Evolutionary conservation across 176 grass and related monocot genomes (phyloP).

Genomic region (Tillandsia leiboldiana): DNA sequence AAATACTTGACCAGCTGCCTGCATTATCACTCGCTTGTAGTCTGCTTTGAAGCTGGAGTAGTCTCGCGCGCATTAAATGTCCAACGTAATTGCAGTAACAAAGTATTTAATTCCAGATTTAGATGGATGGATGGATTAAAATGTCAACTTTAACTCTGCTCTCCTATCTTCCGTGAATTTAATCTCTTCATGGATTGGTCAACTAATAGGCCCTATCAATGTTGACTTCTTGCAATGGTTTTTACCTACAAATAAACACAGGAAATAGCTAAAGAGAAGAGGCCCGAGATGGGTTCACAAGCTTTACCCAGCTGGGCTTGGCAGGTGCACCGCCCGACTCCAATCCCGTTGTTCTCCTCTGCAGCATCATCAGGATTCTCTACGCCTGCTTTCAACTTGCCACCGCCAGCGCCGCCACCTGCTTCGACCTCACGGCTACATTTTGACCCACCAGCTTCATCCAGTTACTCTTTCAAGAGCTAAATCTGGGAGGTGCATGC

Average conservation of each 20-base stretch:
- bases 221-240: not conserved
- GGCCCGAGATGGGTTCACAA: constrained; percentile 28
- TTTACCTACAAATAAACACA: constrained; percentile 18
- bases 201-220: too few relatives aligned
- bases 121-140: too few relatives aligned
- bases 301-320: constrained; percentile 44
- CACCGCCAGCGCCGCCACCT: constrained; percentile 10
- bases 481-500: not conserved
- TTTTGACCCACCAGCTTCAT: constrained; percentile 1
- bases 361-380: constrained; percentile 99
- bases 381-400: constrained; percentile 4
- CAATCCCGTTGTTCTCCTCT: constrained; percentile 48
- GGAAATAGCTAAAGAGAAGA: constrained; percentile 50
- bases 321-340: constrained; percentile 45
- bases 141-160: too few relatives aligned
- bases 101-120: too few relatives aligned
- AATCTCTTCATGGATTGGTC: too few relatives aligned
- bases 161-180: too few relatives aligned
- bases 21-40: too few relatives aligned
- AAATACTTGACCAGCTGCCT: too few relatives aligned
- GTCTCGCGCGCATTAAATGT: too few relatives aligned
- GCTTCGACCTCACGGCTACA: not conserved
- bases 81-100: too few relatives aligned
- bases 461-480: not conserved
- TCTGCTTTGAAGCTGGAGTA: too few relatives aligned